Evolutionary conservation across 208 protist genomes (phyloP).

Genomic region (Wallacemonas sp.): DNA sequence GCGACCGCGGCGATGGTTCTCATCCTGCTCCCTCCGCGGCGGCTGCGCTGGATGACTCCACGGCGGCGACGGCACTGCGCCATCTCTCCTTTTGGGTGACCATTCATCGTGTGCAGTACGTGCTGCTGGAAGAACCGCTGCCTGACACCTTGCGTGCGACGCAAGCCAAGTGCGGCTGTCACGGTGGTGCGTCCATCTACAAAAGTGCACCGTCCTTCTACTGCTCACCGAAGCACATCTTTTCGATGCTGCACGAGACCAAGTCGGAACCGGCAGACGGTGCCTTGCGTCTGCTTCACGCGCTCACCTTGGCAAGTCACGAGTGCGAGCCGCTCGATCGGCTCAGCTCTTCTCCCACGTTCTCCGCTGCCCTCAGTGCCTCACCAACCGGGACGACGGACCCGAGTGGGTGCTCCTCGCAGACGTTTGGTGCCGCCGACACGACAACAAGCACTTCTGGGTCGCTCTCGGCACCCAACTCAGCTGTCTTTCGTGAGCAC

Average conservation of each 20-base stretch:
- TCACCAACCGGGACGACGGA: too few species aligned
- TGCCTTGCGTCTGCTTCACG: conserved; percentile 12
- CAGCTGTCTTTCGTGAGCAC: conserved; percentile 23
- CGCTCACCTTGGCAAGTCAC: conserved; percentile 8
- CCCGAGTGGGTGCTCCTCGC: too few species aligned
- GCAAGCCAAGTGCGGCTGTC: background rate
- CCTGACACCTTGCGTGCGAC: background rate
- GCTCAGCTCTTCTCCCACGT: background rate
- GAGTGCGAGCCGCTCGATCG: background rate
- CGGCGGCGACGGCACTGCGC: conserved; percentile 13
- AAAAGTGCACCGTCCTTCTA: conserved; percentile 12
- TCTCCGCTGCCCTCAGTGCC: background rate
- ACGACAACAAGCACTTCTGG: too few species aligned
- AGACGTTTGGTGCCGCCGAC: too few species aligned
- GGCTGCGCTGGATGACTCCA: background rate
- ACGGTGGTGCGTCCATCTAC: background rate
- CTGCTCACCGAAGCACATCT: conserved; percentile 28
- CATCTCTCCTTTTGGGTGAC: conserved; percentile 40
- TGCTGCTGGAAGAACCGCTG: conserved; percentile 42
- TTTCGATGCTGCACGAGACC: conserved; percentile 18
- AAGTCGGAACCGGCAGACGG: background rate
- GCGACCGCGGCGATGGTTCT: background rate
- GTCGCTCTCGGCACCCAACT: background rate
- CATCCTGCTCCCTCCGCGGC: background rate
- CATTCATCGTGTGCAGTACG: conserved; percentile 43